Percentiles rank a stretch among this genome's conserved stretches.
Evolutionary conservation across 148 eudicot species (phyloP).

Genomic region (Talinum fruticosum): DNA sequence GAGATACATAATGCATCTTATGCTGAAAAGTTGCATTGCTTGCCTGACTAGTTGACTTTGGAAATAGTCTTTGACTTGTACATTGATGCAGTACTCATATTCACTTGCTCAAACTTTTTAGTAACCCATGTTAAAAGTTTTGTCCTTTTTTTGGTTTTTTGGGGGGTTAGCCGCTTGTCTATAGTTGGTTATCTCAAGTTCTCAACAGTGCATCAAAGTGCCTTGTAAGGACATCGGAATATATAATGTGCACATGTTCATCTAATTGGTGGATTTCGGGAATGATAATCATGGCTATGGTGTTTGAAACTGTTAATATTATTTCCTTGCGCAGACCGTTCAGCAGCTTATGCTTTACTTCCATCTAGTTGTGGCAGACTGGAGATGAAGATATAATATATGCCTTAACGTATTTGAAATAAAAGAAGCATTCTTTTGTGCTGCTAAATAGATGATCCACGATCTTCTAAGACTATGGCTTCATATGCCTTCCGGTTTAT

Average conservation of each 20-base stretch:
- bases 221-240: background rate
- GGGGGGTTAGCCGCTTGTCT: background rate
- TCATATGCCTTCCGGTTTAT: background rate
- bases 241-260: background rate
- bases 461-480: background rate
- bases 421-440: background rate
- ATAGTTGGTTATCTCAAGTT: background rate
- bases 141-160: background rate
- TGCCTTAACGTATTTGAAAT: background rate
- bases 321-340: background rate
- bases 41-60: background rate
- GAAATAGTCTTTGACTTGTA: background rate
- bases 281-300: background rate
- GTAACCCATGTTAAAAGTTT: background rate
- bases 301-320: background rate
- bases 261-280: background rate
- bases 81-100: background rate
- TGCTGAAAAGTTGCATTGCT: background rate
- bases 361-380: background rate
- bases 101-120: background rate
- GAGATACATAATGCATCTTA: background rate
- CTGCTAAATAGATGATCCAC: background rate
- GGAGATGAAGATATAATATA: background rate
- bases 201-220: background rate
- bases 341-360: background rate